Percentiles rank a stretch among this genome's conserved stretches.
Conservation (phyloP, 1,284 basidiomycete species). For the Coniferiporia sulphurascens region DNA sequence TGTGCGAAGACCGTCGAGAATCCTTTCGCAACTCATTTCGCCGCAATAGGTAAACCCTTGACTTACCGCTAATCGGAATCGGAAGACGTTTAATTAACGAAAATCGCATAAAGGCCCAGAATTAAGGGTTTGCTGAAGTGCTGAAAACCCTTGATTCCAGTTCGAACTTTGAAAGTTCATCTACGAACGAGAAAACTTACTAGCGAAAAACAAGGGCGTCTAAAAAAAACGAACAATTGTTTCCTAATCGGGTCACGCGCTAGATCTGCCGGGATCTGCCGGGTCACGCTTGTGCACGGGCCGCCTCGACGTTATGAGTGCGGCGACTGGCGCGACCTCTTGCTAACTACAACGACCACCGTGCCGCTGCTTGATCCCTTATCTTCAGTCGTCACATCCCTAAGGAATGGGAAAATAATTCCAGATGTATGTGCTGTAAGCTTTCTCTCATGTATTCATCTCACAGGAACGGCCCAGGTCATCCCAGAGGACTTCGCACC, state of each 20-base stretch:
- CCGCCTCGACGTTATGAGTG: not conserved
- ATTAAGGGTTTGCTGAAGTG: too few species aligned
- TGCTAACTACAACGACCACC: not conserved
- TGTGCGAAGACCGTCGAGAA: too few species aligned
- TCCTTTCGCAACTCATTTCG: too few species aligned
- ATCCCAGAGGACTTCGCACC: constrained; percentile 45
- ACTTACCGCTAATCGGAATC: too few species aligned
- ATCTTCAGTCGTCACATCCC: constrained; percentile 34
- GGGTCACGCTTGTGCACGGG: not conserved
- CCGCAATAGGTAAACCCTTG: too few species aligned
- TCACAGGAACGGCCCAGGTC: constrained; percentile 25
- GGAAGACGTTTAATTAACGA: too few species aligned
- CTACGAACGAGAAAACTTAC: not conserved
- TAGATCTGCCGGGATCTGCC: too few species aligned
- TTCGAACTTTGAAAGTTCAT: not conserved
- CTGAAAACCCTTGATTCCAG: too few species aligned
- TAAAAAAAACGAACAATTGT: not conserved
- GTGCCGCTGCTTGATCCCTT: constrained; percentile 34
- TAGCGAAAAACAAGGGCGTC: not conserved
- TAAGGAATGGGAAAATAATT: constrained; percentile 44
- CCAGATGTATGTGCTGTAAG: constrained; percentile 34
- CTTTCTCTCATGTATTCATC: not conserved
- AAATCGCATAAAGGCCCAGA: too few species aligned
- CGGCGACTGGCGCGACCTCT: too few species aligned
- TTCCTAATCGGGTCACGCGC: too few species aligned